Evolutionary conservation across 2,329 filamentous ascomycete species (phyloP).

Genomic region (Didymella glomerata): DNA sequence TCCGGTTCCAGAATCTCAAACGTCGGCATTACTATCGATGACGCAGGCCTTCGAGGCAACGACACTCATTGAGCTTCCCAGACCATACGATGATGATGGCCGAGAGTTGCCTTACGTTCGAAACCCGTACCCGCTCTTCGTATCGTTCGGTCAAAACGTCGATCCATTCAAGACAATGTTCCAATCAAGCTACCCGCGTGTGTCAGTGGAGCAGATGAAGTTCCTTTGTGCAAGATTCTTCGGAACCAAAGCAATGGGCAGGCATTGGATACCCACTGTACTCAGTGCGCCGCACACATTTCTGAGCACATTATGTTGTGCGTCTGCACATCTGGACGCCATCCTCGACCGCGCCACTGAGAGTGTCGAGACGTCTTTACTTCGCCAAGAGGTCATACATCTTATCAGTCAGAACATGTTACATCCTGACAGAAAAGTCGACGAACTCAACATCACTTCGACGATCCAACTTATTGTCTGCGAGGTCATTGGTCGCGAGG

Average conservation of each 20-base stretch:
- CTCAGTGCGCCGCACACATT: slow-evolving; percentile 47
- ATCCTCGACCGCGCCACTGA: slow-evolving; percentile 34
- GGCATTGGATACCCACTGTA: slow-evolving; percentile 47
- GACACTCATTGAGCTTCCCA: not conserved
- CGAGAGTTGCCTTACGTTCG: not conserved
- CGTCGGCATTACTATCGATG: not conserved
- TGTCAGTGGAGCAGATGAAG: slow-evolving; percentile 48
- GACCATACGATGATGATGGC: slow-evolving; percentile 29
- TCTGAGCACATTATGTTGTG: slow-evolving; percentile 49
- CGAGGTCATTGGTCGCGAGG: slow-evolving; percentile 44
- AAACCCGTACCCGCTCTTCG: slow-evolving; percentile 24
- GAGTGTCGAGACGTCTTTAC: slow-evolving; percentile 41
- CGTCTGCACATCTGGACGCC: slow-evolving; percentile 47
- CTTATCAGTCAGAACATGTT: slow-evolving; percentile 40
- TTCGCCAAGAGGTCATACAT: slow-evolving; percentile 49
- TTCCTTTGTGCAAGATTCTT: slow-evolving; percentile 47
- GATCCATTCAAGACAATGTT: slow-evolving; percentile 51
- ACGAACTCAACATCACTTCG: slow-evolving; percentile 49
- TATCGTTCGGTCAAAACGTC: slow-evolving; percentile 42
- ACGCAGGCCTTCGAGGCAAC: slow-evolving; percentile 1
- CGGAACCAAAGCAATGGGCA: slow-evolving; percentile 45
- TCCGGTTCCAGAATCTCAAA: slow-evolving; percentile 13
- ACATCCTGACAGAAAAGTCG: slow-evolving; percentile 31
- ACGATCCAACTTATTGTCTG: slow-evolving; percentile 48
- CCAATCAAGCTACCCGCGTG: slow-evolving; percentile 37